phyloP scores from a whole-genome alignment of 1,139 yeast species.

The Arxiozyma bovina region DNA sequence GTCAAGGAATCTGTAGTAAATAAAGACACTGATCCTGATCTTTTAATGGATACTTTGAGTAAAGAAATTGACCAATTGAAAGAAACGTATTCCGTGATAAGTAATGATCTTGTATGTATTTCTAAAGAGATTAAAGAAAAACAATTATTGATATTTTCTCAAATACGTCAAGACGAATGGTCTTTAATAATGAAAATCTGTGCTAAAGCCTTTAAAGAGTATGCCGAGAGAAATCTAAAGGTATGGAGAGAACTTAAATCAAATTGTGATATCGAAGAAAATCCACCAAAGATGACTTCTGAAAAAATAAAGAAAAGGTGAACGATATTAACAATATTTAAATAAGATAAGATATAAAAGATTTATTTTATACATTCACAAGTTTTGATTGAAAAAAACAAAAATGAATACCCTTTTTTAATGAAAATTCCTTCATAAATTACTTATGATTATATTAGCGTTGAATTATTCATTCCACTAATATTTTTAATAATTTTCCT shows the following conservation, averaged over 20 bases:
- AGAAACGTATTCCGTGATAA: conserved; percentile 28
- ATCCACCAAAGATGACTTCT: background rate
- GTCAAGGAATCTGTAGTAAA: conserved; percentile 32
- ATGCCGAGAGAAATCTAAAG: conserved; percentile 30
- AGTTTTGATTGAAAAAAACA: background rate
- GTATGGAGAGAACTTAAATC: conserved; percentile 33
- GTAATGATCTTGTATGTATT: conserved; percentile 29
- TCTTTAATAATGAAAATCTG: conserved; percentile 20
- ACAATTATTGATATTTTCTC: conserved; percentile 24
- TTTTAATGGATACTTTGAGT: conserved; percentile 20
- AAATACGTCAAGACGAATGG: conserved; percentile 25
- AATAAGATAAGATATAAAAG: no score
- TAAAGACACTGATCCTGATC: conserved; percentile 25
- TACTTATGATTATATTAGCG: conserved; percentile 8
- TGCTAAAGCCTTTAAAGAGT: conserved; percentile 27
- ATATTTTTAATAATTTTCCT: conserved; percentile 29
- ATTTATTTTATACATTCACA: background rate
- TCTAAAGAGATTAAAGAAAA: conserved; percentile 26
- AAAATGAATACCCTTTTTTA: background rate
- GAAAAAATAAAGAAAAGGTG: no score
- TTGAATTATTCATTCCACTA: conserved; percentile 26
- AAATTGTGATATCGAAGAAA: conserved; percentile 1
- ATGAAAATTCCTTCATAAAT: background rate
- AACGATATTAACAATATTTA: background rate
- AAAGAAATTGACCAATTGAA: conserved; percentile 28